phyloP scores from a whole-genome alignment of 768 basidiomycete species.

The Boletus patriciae region DNA sequence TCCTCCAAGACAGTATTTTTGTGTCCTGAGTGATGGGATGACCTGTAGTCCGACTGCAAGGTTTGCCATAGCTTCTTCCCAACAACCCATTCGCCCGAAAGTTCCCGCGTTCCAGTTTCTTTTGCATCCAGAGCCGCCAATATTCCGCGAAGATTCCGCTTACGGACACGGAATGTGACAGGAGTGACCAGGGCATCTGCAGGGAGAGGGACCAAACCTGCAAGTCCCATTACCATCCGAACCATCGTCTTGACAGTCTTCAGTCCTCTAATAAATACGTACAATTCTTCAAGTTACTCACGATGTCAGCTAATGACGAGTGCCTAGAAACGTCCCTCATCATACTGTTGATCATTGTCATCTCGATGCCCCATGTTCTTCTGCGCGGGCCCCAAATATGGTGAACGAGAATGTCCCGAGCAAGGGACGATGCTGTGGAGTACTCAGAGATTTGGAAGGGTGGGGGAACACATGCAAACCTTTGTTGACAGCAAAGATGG shows the following conservation, averaged over 20 bases:
- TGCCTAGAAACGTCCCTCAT: slow-evolving; percentile 84
- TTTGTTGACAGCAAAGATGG: slow-evolving; percentile 63
- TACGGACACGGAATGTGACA: slow-evolving; percentile 82
- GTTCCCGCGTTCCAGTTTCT: slow-evolving; percentile 76
- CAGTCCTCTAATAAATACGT: not conserved
- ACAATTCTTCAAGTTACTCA: slow-evolving; percentile 35
- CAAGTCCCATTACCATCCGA: slow-evolving; percentile 70
- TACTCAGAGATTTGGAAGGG: not conserved
- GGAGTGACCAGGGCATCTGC: slow-evolving; percentile 94
- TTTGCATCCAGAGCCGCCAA: slow-evolving; percentile 68
- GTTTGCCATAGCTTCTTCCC: slow-evolving; percentile 87
- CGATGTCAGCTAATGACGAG: slow-evolving; percentile 81
- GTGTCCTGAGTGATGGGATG: slow-evolving; percentile 33
- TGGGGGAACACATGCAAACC: slow-evolving; percentile 38
- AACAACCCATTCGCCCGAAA: slow-evolving; percentile 97
- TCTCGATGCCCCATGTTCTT: slow-evolving; percentile 91
- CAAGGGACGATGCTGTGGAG: slow-evolving; percentile 37
- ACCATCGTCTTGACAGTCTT: slow-evolving; percentile 41
- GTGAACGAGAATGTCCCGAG: slow-evolving; percentile 72
- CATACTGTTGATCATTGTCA: slow-evolving; percentile 85
- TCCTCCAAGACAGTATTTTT: slow-evolving; percentile 20
- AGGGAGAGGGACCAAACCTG: slow-evolving; percentile 80
- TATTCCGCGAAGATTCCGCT: slow-evolving; percentile 74
- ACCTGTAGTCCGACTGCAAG: slow-evolving; percentile 79
- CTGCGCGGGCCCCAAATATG: slow-evolving; percentile 84